Base-by-base conservation (phyloP, 495 filamentous ascomycete genomes). In the Pseudoneurospora amorphoporcata region DNA sequence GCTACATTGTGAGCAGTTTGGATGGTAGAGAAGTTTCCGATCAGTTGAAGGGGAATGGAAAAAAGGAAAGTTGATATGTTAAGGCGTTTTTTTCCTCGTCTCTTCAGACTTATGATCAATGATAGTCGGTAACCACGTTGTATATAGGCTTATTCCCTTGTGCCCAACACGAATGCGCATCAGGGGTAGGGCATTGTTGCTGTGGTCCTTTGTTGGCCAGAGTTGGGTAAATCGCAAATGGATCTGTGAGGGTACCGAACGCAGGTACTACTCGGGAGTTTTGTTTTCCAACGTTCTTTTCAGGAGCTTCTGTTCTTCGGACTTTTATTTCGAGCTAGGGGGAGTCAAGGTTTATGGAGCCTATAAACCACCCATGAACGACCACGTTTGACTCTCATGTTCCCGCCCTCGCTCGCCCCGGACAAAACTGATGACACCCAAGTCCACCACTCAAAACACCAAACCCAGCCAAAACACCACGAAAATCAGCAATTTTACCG, bases 1-100 rank as follows among this genome's bases (percentile, higher is more conserved):
- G 76, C 76, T 88, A 69, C 84, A 87, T 77, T 86, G 83, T 72
- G 86, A 87, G 76, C 82, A 87, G 78, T 89, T 89, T 76, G 86
- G 84, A 5, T 88, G 84, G 84, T 87, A 69, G 73, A 53, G 38
- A 41, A 65, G 23, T 42, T 16, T 17, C 6, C 47, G 23, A 58
- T 29, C 53, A 3, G 53, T 35, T 65, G 29, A 17, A 65, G 7
- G 14, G 29, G 7, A 37, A 8, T 37, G 29, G 7, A 8, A 65
- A 17, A 35, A 16, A 37, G 6, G 29, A 5, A 29, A 17, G 17
- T 17, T 14, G 14, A 35, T 35, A 16, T 32, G 29, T 8, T 35
- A 23, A 23, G 14, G 8, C 29, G 14, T 17, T 65, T 61, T 29
- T 61, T 8, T 12, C 12, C 6, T 32, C 12, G 53, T 23, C 14